These are phyloP conservation scores for Luffa aegyptiaca DNA, from an alignment of 306 rosid genomes.

Conservation along the genomic window DNA sequence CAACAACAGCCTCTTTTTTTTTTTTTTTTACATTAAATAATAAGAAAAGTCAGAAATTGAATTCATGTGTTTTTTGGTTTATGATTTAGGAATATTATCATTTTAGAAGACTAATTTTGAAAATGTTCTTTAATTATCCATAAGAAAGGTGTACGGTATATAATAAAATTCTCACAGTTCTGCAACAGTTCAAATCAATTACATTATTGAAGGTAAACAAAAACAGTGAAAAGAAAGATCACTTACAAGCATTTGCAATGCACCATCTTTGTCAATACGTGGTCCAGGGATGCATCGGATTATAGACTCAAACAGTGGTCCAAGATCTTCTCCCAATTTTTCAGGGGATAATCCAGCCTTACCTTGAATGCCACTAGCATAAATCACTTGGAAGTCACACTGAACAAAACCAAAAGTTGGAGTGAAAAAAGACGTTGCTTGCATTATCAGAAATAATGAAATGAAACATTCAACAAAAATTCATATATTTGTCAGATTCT, in stretches of 20 bases:
- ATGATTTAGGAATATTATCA: neutral
- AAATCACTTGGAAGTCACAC: constrained; percentile 97
- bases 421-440: neutral
- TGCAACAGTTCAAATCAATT: neutral
- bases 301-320: constrained; percentile 88
- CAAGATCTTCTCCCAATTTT: constrained; percentile 85
- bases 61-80: neutral
- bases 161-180: neutral
- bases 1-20: too few relatives aligned
- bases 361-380: constrained; percentile 98
- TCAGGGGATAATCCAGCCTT: constrained; percentile 88
- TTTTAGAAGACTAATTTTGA: neutral
- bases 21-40: neutral
- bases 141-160: neutral
- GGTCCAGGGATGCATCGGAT: constrained; percentile 99
- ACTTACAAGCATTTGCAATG: constrained; percentile 96
- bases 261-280: constrained; percentile 77
- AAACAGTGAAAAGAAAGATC: constrained; percentile 14
- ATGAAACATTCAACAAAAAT: neutral
- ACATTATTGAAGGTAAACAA: neutral
- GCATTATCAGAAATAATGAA: neutral
- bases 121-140: neutral
- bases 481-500: neutral
- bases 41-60: neutral
- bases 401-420: constrained; percentile 19